Percentiles rank a stretch among this genome's conserved stretches.
These are phyloP conservation scores for Trichophyton benhamiae DNA, from an alignment of 2,329 filamentous ascomycete species.

Conservation along the genomic window DNA sequence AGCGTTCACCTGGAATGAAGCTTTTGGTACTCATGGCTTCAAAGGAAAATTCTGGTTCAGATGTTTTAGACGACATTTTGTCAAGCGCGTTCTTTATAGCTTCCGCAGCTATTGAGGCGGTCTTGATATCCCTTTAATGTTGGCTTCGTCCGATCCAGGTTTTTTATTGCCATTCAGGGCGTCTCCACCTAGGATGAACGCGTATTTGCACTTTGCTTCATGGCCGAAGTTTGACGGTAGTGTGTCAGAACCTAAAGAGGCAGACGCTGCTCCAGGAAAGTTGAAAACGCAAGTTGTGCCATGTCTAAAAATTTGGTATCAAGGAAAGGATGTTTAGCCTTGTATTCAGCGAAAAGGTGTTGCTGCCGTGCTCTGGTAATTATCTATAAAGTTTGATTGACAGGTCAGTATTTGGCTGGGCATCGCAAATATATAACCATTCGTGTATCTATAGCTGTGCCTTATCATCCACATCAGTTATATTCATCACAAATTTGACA, in stretches of 20 bases:
- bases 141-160: conserved; percentile 67
- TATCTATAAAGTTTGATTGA: conserved; percentile 29
- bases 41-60: conserved; percentile 8
- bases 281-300: conserved; percentile 40
- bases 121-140: conserved; percentile 81
- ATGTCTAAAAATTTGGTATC: conserved; percentile 36
- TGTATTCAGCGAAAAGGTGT: conserved; percentile 60
- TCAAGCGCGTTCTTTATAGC: conserved; percentile 23
- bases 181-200: conserved; percentile 42
- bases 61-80: conserved; percentile 26
- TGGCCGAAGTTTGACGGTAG: conserved; percentile 36
- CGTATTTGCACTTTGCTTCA: conserved; percentile 41
- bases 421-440: neutral
- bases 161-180: conserved; percentile 41
- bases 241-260: conserved; percentile 36
- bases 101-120: conserved; percentile 41
- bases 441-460: conserved; percentile 26
- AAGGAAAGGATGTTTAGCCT: conserved; percentile 37
- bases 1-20: neutral
- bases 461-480: conserved; percentile 73
- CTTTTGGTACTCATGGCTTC: too few relatives aligned
- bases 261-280: conserved; percentile 57
- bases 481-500: conserved; percentile 84
- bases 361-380: conserved; percentile 60
- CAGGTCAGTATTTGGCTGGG: neutral